Base-by-base conservation (phyloP, 495 filamentous ascomycete species). In the Barbatosphaeria neglecta region DNA sequence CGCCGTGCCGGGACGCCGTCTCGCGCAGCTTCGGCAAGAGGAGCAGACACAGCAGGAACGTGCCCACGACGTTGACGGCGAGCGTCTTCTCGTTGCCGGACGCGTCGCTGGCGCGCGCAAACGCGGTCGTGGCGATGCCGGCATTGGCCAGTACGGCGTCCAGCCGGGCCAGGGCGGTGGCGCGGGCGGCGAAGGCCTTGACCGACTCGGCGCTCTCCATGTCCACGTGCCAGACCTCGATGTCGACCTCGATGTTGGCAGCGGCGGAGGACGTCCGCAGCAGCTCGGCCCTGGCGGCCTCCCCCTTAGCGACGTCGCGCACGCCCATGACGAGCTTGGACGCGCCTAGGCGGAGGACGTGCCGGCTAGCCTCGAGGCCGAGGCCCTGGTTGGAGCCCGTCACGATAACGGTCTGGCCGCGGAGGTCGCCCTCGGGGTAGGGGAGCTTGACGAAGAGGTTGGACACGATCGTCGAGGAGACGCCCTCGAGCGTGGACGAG, bases 171-270 rank as follows among this genome's bases (percentile, higher is more conserved):
- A 76, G 57, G 6, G 50, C 31, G 6, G 51, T 55, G n/a, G 54
- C 66, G 1, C 62, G 44, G 1, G 55, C 53, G 2, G 63, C 61
- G 47, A 80, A 77, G 0, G 50, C 50, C 19, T 55, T 43, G 15
- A 70, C 54, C 1, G 60, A 65, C 0, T 53, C 58, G 40, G 67
- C 68, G 10, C 57, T 59, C 10, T 58, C 60, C 47, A 81, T 66
- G 45, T 82, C 79, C 0, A 83, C 50, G 22, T 64, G 52, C 69
- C 73, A 76, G n/a, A 79, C 72, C 37, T 77, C 62, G 33, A 68
- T 61, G 28, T 63, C 57, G 52, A 57, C 41, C 6, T 24, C 24
- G 23, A 28, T 43, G 39, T 46, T 40, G 6, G 47, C 16, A n/a
- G 57, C 53, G 28, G 52, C 44, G n/a, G 66, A 64, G 31, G 55